Base-by-base conservation (phyloP, 139 green algal genomes). In the Chlamydomonas incerta region DNA sequence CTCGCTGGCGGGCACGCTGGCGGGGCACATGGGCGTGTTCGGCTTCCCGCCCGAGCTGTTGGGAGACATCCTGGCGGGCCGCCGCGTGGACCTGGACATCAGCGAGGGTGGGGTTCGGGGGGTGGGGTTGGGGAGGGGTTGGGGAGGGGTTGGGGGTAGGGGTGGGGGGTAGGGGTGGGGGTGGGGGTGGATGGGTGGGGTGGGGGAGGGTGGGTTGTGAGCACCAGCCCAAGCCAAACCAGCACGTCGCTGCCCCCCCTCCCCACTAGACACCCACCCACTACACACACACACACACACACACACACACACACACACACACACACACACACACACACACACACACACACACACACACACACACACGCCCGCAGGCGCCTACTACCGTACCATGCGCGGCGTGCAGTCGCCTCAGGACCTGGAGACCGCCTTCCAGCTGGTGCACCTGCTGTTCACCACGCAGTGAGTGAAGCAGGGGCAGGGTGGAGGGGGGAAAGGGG, bases 21-120 rank as follows among this genome's bases (percentile, higher is more conserved):
- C 95, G 8, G 76, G 85, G 10, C 92, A 98, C 89, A 83, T 98
- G 68, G 96, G 96, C 9, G 71, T 95, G 8, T 98, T 94, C 88
- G 96, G 96, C 29, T 81, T 94, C 88, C 95, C 93, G 52, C 93
- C 94, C 70, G 90, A 92, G 35, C 50, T 77, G 66, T 52, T 85
- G 80, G 80, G 67, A 23, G 80, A 85, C 81, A 65, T 87, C 17
- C 81, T 80, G 57, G 81, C 81, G 35, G 83, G 83, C 10, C 37
- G 65, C 58, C 62, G 77, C 57, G 85, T 89, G 69, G 66, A 86
- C 52, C 31, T 89, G 66, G 63, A 86, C 58, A 37, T 70, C 46
- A n/a, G 17, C 57, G 83, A 88, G 74, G 73, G 82, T 87, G 65
- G 52, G 79, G 34, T 3, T 29, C 20, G 3, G 57, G 37, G 33